Conservation (phyloP, 139 green algal genomes). For the Diplosphaera chodatii region DNA sequence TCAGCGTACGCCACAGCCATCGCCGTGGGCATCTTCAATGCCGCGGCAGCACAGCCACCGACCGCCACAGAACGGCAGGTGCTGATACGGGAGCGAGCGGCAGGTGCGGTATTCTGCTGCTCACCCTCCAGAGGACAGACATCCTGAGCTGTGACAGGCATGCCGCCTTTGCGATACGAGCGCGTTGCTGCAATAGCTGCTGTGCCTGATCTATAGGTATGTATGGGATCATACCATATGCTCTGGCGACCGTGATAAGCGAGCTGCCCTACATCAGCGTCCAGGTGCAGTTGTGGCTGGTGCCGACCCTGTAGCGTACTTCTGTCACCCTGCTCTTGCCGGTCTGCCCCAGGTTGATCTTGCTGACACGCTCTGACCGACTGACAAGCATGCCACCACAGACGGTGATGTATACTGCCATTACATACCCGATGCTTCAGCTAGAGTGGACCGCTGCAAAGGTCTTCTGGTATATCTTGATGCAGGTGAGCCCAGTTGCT, state of each 20-base stretch:
- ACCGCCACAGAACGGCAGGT: constrained; percentile 1
- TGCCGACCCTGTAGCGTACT: no score
- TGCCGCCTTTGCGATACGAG: no score
- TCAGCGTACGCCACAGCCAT: constrained; percentile 7
- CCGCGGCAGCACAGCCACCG: constrained; percentile 28
- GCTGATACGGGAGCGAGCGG: constrained; percentile 18
- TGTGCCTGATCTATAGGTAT: constrained; percentile 7
- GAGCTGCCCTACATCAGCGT: constrained; percentile 20
- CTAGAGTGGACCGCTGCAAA: constrained; percentile 17
- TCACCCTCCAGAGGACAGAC: no score
- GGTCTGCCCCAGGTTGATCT: no score
- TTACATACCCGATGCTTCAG: constrained; percentile 28
- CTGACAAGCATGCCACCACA: no score
- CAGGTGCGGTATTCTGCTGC: no score
- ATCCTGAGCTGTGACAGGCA: no score
- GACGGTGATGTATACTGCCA: constrained; percentile 10
- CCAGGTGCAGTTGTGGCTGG: background rate
- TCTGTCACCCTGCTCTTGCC: no score
- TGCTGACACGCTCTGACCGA: no score
- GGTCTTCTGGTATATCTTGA: background rate
- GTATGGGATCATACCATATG: constrained; percentile 35
- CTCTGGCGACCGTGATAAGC: constrained; percentile 26
- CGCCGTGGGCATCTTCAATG: constrained; percentile 41
- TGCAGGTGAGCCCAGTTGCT: no score
- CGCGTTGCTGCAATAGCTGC: no score